Evolutionary conservation across 805 yeast genomes (phyloP), one percentile per base, ranked within the genome.

Genomic region (Peterozyma xylosa): DNA sequence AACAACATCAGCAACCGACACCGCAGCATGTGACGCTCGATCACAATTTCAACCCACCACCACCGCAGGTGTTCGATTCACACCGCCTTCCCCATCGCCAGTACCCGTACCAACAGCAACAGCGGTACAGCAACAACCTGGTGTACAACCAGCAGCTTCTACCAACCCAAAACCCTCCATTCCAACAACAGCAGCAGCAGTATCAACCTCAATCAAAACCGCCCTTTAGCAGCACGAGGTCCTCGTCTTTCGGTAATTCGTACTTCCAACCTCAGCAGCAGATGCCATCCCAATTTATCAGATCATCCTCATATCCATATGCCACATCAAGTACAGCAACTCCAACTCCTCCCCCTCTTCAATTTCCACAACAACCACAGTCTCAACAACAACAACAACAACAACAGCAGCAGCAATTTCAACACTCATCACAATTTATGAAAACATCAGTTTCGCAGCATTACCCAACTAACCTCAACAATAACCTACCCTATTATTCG

Each of bases 61-160:
- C 39, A 30, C n/a, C 13, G 11, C 30, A n/a, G 30, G 14, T 27
- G 32, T 13, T 29, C 11, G 30, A 17, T 5, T 33, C 39, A 33
- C 14, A 32, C 45, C 38, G 6, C 27, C 38, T 14, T 15, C 38
- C 5, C 14, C 17, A 21, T 11, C 41, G 2, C 41, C 41, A 9
- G 34, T 21, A 11, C 41, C 41, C 3, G 34, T 21, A 11, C 38
- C 38, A 15, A n/a, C 46, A 32, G 42, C 46, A n/a, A 40, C 42
- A 17, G 13, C 30, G 15, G 16, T 18, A 10, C 27, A 18, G 6
- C 14, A 13, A n/a, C 39, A 27, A 13, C 37, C 35, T 9, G 15
- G 38, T 9, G 27, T 17, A 32, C n/a, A 13, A 5, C 27, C 29
- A 11, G 34, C 34, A 32, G 3, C 13, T 32, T 9, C 34, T 32